These are phyloP conservation scores for Thalassia testudinum DNA, from an alignment of 116 monocot genomes.

Conservation along the genomic window DNA sequence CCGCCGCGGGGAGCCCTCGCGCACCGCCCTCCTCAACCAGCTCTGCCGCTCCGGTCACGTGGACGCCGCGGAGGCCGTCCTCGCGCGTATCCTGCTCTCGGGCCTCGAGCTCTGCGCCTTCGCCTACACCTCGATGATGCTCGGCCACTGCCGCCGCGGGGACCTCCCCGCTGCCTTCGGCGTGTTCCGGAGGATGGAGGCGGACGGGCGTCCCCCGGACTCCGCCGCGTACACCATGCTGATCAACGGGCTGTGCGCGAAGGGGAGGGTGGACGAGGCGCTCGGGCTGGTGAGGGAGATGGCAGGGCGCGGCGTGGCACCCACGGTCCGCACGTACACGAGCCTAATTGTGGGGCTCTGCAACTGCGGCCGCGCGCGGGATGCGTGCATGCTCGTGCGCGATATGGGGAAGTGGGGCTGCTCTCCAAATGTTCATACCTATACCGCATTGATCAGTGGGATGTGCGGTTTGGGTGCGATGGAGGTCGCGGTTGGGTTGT, in stretches of 20 bases:
- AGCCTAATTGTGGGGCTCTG: conserved; percentile 34
- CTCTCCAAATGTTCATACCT: conserved; percentile 48
- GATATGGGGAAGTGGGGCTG: conserved; percentile 45
- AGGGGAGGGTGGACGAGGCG: conserved; percentile 48
- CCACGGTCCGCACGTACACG: conserved; percentile 64
- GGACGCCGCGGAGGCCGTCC: conserved; percentile 21
- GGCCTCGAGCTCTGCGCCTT: conserved; percentile 42
- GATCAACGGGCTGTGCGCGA: conserved; percentile 60
- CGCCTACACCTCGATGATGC: conserved; percentile 67
- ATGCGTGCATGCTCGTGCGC: conserved; percentile 38
- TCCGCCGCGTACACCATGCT: conserved; percentile 45
- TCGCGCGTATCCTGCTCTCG: conserved; percentile 22
- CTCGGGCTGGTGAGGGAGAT: conserved; percentile 49
- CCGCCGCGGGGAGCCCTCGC: conserved; percentile 26
- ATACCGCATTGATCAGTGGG: conserved; percentile 61
- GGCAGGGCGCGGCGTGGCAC: conserved; percentile 37
- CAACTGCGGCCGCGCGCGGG: conserved; percentile 10
- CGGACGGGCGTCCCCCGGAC: conserved; percentile 40
- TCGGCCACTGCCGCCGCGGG: conserved; percentile 47
- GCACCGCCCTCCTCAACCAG: conserved; percentile 43
- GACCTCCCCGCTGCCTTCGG: conserved; percentile 38
- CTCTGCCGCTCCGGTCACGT: conserved; percentile 60
- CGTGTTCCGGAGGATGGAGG: conserved; percentile 45
- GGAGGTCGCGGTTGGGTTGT: conserved; percentile 56
- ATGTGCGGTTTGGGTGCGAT: conserved; percentile 22